Evolutionary conservation across 306 rosid species (phyloP).

Genomic region (Cucumis cinereus): DNA sequence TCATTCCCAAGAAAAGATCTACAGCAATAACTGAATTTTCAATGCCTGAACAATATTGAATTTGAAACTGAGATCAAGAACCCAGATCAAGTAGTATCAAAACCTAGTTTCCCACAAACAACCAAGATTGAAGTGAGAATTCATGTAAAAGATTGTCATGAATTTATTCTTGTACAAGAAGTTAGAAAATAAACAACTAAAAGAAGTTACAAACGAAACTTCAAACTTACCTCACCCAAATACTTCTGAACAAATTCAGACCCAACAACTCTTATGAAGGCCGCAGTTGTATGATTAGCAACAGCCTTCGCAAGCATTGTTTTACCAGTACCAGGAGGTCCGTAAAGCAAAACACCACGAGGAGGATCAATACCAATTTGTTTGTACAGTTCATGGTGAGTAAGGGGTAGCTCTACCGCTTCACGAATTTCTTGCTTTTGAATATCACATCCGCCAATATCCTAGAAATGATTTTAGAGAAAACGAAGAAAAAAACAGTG

Average conservation of each 20-base stretch:
- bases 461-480: slow-evolving; percentile 24
- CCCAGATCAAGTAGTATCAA: not conserved
- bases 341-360: slow-evolving; percentile 97
- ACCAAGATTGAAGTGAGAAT: not conserved
- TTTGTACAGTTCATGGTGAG: slow-evolving; percentile 92
- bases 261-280: slow-evolving; percentile 98
- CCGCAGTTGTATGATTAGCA: slow-evolving; percentile 97
- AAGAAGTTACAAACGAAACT: not conserved
- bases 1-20: not conserved
- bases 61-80: not conserved
- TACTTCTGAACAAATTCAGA: slow-evolving; percentile 99
- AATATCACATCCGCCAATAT: slow-evolving; percentile 97
- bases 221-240: slow-evolving; percentile 79
- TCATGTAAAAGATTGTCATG: not conserved
- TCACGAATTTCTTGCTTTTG: slow-evolving; percentile 99
- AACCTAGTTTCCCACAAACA: not conserved
- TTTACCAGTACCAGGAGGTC: slow-evolving; percentile 97
- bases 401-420: slow-evolving; percentile 95
- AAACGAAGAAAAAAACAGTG: not conserved
- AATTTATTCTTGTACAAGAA: not conserved
- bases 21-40: not conserved
- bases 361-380: slow-evolving; percentile 99
- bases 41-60: not conserved
- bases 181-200: not conserved
- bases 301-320: slow-evolving; percentile 99